Conservation (phyloP, 805 yeast genomes). For the Kurtzmaniella fragi region DNA sequence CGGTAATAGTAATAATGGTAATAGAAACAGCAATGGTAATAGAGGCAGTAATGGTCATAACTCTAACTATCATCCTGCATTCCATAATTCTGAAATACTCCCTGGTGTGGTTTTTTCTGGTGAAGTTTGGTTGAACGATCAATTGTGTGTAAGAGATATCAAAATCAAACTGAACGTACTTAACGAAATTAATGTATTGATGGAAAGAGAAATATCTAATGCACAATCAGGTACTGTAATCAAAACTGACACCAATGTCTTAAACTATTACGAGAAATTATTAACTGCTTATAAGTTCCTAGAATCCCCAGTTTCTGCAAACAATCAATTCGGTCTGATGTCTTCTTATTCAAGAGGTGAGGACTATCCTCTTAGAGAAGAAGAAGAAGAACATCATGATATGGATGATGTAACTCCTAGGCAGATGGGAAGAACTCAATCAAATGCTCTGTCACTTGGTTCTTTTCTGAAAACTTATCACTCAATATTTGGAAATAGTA, state of each 20-base stretch:
- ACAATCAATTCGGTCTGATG: not conserved
- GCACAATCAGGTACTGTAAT: conserved; percentile 3
- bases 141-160: conserved; percentile 23
- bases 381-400: conserved; percentile 12
- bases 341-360: not conserved
- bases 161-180: conserved; percentile 28
- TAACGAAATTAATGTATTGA: conserved; percentile 26
- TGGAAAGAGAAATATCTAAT: conserved; percentile 15
- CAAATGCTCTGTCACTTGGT: conserved; percentile 9
- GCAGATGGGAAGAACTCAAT: conserved; percentile 10
- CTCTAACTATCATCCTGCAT: not conserved
- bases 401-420: conserved; percentile 6
- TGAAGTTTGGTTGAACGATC: conserved; percentile 33
- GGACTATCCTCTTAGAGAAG: conserved; percentile 11
- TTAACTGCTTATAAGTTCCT: conserved; percentile 29
- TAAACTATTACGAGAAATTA: conserved; percentile 26
- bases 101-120: conserved; percentile 30
- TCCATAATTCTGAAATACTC: conserved; percentile 18
- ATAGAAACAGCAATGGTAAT: not conserved
- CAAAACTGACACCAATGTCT: conserved; percentile 5
- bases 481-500: conserved; percentile 4
- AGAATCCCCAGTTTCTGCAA: conserved; percentile 13
- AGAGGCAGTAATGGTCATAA: not conserved
- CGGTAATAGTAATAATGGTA: no score
- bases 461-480: conserved; percentile 10